These are phyloP conservation scores for Saccharomyces pastorianus DNA, from an alignment of 1,139 yeast genomes.

Conservation along the genomic window DNA sequence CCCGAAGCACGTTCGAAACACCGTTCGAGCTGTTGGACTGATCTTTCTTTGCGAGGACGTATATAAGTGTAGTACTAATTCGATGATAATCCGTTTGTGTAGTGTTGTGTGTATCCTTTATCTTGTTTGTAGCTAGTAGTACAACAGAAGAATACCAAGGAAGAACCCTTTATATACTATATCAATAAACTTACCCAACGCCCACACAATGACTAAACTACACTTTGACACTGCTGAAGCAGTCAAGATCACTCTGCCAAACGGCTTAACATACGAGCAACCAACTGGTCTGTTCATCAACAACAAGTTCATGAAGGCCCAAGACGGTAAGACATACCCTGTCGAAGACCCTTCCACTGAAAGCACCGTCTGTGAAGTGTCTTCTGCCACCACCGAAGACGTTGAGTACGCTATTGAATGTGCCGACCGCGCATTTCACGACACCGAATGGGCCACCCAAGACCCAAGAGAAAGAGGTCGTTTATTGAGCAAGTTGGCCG, in stretches of 20 bases:
- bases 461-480: constrained; percentile 40
- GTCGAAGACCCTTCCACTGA: constrained; percentile 61
- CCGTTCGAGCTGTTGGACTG: background rate
- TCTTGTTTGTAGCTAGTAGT: background rate
- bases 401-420: constrained; percentile 57
- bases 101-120: background rate
- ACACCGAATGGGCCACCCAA: constrained; percentile 35
- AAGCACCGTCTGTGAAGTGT: constrained; percentile 47
- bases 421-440: constrained; percentile 51
- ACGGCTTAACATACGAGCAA: constrained; percentile 41
- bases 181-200: background rate
- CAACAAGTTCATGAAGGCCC: constrained; percentile 63
- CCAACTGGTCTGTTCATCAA: constrained; percentile 45
- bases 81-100: background rate
- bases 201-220: background rate
- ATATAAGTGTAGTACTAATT: background rate
- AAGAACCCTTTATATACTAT: background rate
- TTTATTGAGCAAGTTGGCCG: constrained; percentile 44
- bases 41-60: background rate
- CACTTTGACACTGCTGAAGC: constrained; percentile 10
- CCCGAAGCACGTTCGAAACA: background rate
- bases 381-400: constrained; percentile 48
- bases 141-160: background rate
- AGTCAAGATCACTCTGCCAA: constrained; percentile 45
- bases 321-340: constrained; percentile 52